Evolutionary conservation across 2,329 filamentous ascomycete genomes (phyloP), one percentile per base, ranked within the genome.

Genomic region (Fusarium burgessii): DNA sequence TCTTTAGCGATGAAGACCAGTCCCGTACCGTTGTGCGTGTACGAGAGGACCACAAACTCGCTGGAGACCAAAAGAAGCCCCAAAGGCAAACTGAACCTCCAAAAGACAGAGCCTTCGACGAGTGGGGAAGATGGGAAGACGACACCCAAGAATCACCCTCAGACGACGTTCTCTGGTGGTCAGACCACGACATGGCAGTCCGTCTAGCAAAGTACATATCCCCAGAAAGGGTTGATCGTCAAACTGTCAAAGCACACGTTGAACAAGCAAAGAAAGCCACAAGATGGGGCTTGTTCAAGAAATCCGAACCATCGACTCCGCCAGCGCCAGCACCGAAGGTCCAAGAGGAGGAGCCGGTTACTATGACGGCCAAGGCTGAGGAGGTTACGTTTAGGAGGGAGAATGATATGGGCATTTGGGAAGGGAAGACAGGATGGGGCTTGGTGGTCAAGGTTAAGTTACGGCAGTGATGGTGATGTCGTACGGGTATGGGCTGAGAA

Each of bases 381-480:
- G 82, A 87, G 68, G 81, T 87, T 3, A 84, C 84, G 0, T 88
- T 89, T 61, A 76, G 86, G n/a, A 75, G 75, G 47, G 82, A 87
- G 76, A 88, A 86, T 25, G 84, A 83, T 17, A 79, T 88, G 73
- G 86, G 86, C 0, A 76, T 89, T 2, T 85, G 83, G 81, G 86
- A 88, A 74, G 85, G 84, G 35, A 78, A 78, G 66, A 82, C 80
- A 4, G 87, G 86, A 4, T 88, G 82, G 80, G 86, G 82, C 1
- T 78, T 89, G 33, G 82, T 87, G 17, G 79, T 87, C 2, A 78
- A 76, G 2, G 78, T 88, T 12, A 72, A 57, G 47, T 59, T 77
- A 73, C 52, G 55, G 12, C 64, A 59, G 20, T 76, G 45, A 72
- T 35, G 18, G 11, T 14, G 23, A 0, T 32, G 32, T 50, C 25